Evolutionary conservation across 1,284 basidiomycete species (phyloP).

Genomic region (Afroboletus lepidellus): DNA sequence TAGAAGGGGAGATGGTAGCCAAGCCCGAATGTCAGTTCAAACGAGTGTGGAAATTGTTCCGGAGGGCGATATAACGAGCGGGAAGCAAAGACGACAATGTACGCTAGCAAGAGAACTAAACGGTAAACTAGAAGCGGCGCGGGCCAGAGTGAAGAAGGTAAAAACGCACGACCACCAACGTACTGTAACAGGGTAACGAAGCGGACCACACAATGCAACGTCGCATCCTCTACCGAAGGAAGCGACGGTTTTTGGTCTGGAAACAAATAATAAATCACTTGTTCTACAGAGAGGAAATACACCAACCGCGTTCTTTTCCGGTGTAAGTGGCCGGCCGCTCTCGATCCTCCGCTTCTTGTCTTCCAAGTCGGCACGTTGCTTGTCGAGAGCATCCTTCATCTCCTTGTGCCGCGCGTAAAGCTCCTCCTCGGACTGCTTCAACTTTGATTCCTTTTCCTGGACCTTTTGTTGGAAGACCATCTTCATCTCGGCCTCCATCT

Average conservation of each 20-base stretch:
- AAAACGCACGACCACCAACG: constrained; percentile 29
- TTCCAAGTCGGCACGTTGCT: constrained; percentile 92
- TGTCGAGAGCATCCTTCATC: constrained; percentile 98
- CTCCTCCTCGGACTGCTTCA: constrained; percentile 98
- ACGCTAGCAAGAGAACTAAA: constrained; percentile 37
- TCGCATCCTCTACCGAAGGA: constrained; percentile 32
- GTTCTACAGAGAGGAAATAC: constrained; percentile 3
- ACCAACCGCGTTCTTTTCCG: constrained; percentile 82
- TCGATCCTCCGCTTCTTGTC: constrained; percentile 98
- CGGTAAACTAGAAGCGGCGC: constrained; percentile 38
- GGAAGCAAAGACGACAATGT: constrained; percentile 36
- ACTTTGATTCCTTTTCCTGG: constrained; percentile 95
- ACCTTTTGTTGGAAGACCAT: constrained; percentile 99
- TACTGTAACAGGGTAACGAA: constrained; percentile 25
- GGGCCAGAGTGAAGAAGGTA: constrained; percentile 35
- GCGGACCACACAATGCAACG: constrained; percentile 11
- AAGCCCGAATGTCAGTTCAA: constrained; percentile 61
- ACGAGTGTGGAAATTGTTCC: constrained; percentile 54
- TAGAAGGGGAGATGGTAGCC: constrained; percentile 49
- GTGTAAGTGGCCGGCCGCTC: constrained; percentile 90
- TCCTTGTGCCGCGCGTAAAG: constrained; percentile 96
- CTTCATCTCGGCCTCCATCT: constrained; percentile 99
- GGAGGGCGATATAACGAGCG: constrained; percentile 35
- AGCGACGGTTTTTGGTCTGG: constrained; percentile 37
- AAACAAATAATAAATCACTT: constrained; percentile 2